These are phyloP conservation scores for Tolypocladium tropicale DNA, from an alignment of 2,329 filamentous ascomycete genomes.

Conservation along the genomic window DNA sequence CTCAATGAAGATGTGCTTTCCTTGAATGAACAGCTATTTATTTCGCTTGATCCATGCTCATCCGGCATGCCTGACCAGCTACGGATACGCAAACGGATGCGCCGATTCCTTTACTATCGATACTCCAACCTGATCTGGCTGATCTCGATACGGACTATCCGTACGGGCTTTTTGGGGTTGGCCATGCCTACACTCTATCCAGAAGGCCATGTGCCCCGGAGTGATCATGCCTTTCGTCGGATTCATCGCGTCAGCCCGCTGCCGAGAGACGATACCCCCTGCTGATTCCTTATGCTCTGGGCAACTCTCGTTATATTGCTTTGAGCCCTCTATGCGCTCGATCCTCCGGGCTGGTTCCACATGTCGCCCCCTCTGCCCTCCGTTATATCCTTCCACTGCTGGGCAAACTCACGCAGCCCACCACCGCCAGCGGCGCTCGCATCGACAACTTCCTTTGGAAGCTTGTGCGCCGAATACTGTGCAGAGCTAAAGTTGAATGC, in stretches of 20 bases:
- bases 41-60: neutral
- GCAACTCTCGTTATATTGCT: neutral
- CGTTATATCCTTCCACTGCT: slow-evolving; percentile 58
- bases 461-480: slow-evolving; percentile 89
- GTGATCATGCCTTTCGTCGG: neutral
- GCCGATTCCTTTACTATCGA: neutral
- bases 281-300: neutral
- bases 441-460: slow-evolving; percentile 85
- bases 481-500: slow-evolving; percentile 78
- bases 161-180: too few species aligned
- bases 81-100: neutral
- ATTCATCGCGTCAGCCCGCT: neutral
- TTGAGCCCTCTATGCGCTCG: slow-evolving; percentile 1
- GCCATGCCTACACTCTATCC: neutral
- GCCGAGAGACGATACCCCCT: neutral
- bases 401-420: slow-evolving; percentile 70
- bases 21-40: too few species aligned
- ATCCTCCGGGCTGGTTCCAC: slow-evolving; percentile 22
- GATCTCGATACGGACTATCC: neutral
- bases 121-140: neutral
- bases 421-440: slow-evolving; percentile 58
- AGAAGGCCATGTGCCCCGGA: neutral
- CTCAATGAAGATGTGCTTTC: neutral
- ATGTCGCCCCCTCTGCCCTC: slow-evolving; percentile 28
- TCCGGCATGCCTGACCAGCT: neutral